A percentile compares a stretch with the other conserved stretches of the same genome.
These are phyloP conservation scores for Cercospora zeina DNA, from an alignment of 2,329 filamentous ascomycete genomes.

Conservation along the genomic window DNA sequence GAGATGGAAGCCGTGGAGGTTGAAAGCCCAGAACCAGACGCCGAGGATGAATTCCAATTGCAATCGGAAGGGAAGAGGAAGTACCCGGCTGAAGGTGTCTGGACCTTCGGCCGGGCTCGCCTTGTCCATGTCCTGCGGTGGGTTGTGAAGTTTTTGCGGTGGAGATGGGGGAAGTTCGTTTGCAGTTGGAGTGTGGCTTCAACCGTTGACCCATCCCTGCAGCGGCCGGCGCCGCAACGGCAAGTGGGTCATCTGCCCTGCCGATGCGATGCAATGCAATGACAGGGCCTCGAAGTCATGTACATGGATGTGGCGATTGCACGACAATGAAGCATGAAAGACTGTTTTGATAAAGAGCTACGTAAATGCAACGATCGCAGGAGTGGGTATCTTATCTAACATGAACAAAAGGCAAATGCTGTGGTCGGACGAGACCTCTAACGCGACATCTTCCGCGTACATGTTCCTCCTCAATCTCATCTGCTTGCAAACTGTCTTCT, in stretches of 20 bases:
- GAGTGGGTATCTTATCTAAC: constrained; percentile 14
- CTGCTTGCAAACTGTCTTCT: constrained; percentile 26
- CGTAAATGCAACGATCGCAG: constrained; percentile 7
- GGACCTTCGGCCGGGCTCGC: constrained; percentile 49
- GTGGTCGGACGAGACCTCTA: constrained; percentile 12
- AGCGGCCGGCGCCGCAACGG: not conserved
- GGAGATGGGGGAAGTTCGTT: not conserved
- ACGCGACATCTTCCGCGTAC: constrained; percentile 21
- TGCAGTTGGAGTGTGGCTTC: constrained; percentile 13
- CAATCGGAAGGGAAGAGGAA: constrained; percentile 87
- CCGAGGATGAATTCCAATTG: constrained; percentile 82
- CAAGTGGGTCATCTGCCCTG: constrained; percentile 1
- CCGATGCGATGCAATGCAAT: not conserved
- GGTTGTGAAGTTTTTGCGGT: constrained; percentile 3
- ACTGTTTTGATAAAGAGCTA: not conserved
- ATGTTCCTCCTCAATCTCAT: constrained; percentile 26
- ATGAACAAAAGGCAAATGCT: constrained; percentile 2
- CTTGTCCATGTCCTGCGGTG: constrained; percentile 17
- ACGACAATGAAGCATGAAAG: not conserved
- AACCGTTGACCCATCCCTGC: not conserved
- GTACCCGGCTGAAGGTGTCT: constrained; percentile 81
- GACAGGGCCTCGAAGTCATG: not conserved
- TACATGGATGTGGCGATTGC: not conserved
- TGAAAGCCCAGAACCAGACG: constrained; percentile 92
- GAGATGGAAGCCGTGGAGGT: constrained; percentile 80